Conservation (phyloP, 257 asterid species). For the Penstemon newberryi region DNA sequence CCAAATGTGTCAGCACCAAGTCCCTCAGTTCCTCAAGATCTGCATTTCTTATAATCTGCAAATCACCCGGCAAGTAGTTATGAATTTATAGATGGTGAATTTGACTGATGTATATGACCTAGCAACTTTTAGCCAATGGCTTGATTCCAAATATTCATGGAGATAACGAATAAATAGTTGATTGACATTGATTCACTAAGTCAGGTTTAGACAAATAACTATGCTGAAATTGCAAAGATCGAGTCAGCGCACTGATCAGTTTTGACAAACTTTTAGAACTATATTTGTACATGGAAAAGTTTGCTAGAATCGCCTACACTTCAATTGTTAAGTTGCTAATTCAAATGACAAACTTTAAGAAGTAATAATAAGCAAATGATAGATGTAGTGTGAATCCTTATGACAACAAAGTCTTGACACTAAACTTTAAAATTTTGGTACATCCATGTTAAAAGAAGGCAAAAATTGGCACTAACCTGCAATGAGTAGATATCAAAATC, state of each 20-base stretch:
- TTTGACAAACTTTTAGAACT: not conserved
- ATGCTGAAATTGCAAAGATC: conserved; percentile 4
- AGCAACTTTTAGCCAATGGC: conserved; percentile 10
- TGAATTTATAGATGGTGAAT: conserved; percentile 19
- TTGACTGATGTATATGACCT: conserved; percentile 1
- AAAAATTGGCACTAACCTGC: conserved; percentile 58
- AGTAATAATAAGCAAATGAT: not conserved
- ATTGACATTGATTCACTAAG: not conserved
- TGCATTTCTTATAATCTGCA: conserved; percentile 48
- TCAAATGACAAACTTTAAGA: not conserved
- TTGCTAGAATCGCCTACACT: not conserved
- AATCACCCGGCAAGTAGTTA: conserved; percentile 20
- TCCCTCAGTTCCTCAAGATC: conserved; percentile 59
- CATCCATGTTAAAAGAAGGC: conserved; percentile 1
- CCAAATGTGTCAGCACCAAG: conserved; percentile 70
- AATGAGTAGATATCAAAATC: conserved; percentile 69
- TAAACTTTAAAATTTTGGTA: not conserved
- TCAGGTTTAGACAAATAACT: not conserved
- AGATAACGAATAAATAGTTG: not conserved
- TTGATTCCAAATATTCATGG: not conserved
- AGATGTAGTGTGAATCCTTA: not conserved
- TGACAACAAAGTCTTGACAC: not conserved
- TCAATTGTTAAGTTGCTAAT: conserved; percentile 3
- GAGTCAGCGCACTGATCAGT: not conserved
- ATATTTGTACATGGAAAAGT: not conserved